Base-by-base conservation (phyloP, 805 yeast genomes). In the Trichomonascus vanleenenianus region DNA sequence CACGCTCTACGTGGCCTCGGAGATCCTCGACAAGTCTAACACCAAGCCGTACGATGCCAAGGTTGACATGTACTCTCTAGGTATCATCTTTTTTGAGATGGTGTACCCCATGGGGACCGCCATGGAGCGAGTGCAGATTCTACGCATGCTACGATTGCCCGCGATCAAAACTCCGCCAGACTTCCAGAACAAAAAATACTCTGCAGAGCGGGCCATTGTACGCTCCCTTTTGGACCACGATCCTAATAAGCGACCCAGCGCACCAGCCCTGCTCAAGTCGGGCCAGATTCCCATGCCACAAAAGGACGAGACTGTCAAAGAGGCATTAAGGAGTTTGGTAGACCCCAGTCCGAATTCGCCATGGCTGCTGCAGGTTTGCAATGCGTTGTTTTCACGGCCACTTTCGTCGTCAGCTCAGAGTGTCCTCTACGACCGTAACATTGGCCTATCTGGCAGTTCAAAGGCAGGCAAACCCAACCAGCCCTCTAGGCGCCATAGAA, bases 11-110 rank as follows among this genome's bases (percentile, higher is more conserved):
- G 93, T 91, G 39, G 98, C 98, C 0, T 77, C 78, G 14, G 98
- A 93, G 60, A 91, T 91, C 0, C 69, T 85, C 6, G 35, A 49
- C 3, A 47, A 39, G 2, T 71, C 75, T 14, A 93, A 93, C 0
- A 72, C 70, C 38, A 82, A 82, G 2, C 69, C 74, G n/a, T 93
- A 93, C 61, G 82, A 91, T 59, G 96, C 85, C 52, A 93, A 93
- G 55, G 95, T 93, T 33, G 99, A 93, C 61, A 82, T 93, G 84
- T 93, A 88, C 61, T 88, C 98, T 0, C 66, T 93, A 35, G 99
- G 99, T 2, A 79, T 93, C 31, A 93, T 93, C 1, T 87, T 93
- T 59, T 93, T 93, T 61, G 98, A 93, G 60, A 93, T 93, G 98
- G 76, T 87, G 25, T 87, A 81, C 60, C 72, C 81, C 1, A 72